Base-by-base conservation (phyloP, 2,329 filamentous ascomycete species). In the Paecilomyces fulvus region DNA sequence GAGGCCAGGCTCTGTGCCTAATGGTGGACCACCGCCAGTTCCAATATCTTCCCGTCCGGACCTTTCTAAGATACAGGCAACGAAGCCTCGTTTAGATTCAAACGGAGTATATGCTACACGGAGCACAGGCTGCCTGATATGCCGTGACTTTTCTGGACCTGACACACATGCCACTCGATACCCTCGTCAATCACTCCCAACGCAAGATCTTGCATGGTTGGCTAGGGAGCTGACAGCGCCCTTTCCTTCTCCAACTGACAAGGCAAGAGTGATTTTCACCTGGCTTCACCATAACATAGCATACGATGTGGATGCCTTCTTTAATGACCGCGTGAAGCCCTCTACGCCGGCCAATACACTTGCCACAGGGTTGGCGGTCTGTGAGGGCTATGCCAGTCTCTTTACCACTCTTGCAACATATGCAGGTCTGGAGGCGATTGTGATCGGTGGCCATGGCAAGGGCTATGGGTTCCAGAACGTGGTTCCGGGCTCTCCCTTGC, bases 241-340 rank as follows among this genome's bases (percentile, higher is more conserved):
- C 0, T 96, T 97, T 67, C 74, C 84, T 0, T 96, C 90, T 0
- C 75, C 78, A 1, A 96, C 92, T 0, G 92, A 97, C 72, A 96
- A 96, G 75, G 92, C 94, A 2, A 83, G 94, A 28, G 90, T 85
- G 1, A 89, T 99, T 58, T 97, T 97, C 69, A 90, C 89, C 1
- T 99, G 94, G 94, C 84, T 92, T 46, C 92, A 97, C 73, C 86
- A 97, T 72, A 97, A 97, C 65, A 86, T 99, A 57, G 80, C 80
- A 51, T 99, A 97, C 70, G 90, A 97, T 68, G 84, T 85, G 0
- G 80, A 83, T 25, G 82, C 86, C 23, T 95, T 96, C 75, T 95
- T 95, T 67, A 83, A 80, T 56, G 83, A 85, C 33, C 84, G 78
- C 51, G 77, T 95, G 30, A 80, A 84, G 60, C 78, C 81, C 7